A percentile compares a stretch with the other conserved stretches of the same genome.
Evolutionary conservation across 345 rosid genomes (phyloP).

Genomic region (Euphorbia lathyris): DNA sequence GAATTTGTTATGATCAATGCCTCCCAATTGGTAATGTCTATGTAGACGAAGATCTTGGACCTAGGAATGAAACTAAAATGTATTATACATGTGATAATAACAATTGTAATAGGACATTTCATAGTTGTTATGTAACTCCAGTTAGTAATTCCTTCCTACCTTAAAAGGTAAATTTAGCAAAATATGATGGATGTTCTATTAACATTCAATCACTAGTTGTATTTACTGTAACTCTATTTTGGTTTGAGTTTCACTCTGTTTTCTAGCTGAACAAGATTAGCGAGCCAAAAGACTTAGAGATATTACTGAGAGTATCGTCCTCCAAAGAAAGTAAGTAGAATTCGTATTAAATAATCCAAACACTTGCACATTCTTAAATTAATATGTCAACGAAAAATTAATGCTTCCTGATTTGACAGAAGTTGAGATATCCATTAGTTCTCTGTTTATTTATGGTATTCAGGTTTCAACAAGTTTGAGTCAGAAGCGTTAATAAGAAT

Average conservation of each 20-base stretch:
- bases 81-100: too few species aligned
- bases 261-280: constrained; percentile 4
- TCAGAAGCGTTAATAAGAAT: background rate
- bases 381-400: too few species aligned
- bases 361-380: background rate
- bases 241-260: background rate
- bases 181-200: background rate
- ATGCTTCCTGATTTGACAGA: background rate
- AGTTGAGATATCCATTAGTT: background rate
- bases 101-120: too few species aligned
- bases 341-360: background rate
- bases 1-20: too few species aligned
- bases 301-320: background rate
- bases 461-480: background rate
- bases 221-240: background rate
- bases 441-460: background rate
- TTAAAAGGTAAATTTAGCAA: background rate
- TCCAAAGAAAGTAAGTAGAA: constrained; percentile 5
- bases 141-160: background rate
- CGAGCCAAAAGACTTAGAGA: background rate
- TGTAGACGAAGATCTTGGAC: too few species aligned
- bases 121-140: background rate
- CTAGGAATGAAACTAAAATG: too few species aligned
- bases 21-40: too few species aligned
- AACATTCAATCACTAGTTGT: constrained; percentile 3